These are phyloP conservation scores for Sporothrix sp. DNA, from an alignment of 2,329 filamentous ascomycete species.

Conservation along the genomic window DNA sequence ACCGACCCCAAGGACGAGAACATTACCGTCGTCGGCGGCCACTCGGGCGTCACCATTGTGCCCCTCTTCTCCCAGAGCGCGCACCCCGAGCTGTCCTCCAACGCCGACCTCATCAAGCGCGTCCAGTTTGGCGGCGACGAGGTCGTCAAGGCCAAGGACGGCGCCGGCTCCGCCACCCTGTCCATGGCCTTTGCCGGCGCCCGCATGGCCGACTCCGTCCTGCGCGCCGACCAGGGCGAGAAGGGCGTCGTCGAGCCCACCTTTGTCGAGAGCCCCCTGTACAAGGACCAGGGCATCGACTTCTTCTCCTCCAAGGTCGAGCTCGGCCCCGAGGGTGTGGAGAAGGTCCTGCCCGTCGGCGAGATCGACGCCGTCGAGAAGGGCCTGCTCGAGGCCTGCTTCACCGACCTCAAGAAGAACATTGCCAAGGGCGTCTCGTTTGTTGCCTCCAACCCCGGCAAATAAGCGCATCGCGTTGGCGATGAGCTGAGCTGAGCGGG, in stretches of 20 bases:
- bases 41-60: slow-evolving; percentile 97
- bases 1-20: slow-evolving; percentile 88
- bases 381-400: slow-evolving; percentile 76
- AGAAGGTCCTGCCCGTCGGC: slow-evolving; percentile 86
- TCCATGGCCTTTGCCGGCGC: slow-evolving; percentile 97
- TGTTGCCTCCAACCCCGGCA: slow-evolving; percentile 48
- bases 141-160: slow-evolving; percentile 98
- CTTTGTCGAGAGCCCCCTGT: slow-evolving; percentile 93
- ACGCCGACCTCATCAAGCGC: slow-evolving; percentile 75
- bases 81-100: slow-evolving; percentile 72
- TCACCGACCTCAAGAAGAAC: slow-evolving; percentile 85
- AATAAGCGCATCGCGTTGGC: slow-evolving; percentile 32
- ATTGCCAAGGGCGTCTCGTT: slow-evolving; percentile 77
- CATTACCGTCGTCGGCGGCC: slow-evolving; percentile 92
- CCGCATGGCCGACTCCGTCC: slow-evolving; percentile 76
- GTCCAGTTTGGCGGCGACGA: slow-evolving; percentile 99
- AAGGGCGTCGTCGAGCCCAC: slow-evolving; percentile 93
- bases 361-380: slow-evolving; percentile 77
- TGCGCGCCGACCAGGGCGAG: slow-evolving; percentile 87
- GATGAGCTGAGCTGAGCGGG: background rate
- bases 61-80: slow-evolving; percentile 91
- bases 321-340: slow-evolving; percentile 90
- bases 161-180: slow-evolving; percentile 90
- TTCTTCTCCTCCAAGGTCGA: slow-evolving; percentile 96
- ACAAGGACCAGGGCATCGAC: slow-evolving; percentile 95